Percentiles rank a stretch among this genome's conserved stretches.
Evolutionary conservation across 2,329 filamentous ascomycete genomes (phyloP).

Genomic region (Microcera coccophila): DNA sequence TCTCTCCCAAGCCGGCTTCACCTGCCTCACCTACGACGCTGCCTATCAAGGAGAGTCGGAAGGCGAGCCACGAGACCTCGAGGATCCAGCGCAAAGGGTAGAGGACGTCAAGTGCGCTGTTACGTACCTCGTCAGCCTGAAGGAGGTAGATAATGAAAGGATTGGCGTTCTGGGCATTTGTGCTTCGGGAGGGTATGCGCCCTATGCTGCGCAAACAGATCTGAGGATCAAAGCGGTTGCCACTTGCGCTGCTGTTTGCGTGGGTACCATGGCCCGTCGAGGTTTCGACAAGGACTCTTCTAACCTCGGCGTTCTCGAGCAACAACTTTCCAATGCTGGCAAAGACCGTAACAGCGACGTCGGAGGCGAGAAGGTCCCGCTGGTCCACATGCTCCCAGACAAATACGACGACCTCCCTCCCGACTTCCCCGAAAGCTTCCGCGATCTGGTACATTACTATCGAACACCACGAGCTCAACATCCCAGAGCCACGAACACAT

Average conservation of each 20-base stretch:
- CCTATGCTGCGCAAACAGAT: conserved; percentile 31
- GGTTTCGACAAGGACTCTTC: conserved; percentile 7
- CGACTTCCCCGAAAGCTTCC: conserved; percentile 6
- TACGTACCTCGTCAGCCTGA: conserved; percentile 26
- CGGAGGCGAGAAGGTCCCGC: background rate
- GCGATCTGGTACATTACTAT: conserved; percentile 10
- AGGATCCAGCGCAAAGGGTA: conserved; percentile 32
- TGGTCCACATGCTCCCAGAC: conserved; percentile 4
- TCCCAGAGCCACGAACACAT: conserved; percentile 1
- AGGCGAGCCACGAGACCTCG: conserved; percentile 33
- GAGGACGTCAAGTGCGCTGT: conserved; percentile 33
- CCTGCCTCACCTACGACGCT: conserved; percentile 6
- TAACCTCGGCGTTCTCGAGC: conserved; percentile 1
- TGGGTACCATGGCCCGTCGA: conserved; percentile 27
- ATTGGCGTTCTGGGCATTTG: conserved; percentile 35
- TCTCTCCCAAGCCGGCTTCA: conserved; percentile 3
- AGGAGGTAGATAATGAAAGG: conserved; percentile 21
- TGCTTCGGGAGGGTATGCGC: conserved; percentile 34
- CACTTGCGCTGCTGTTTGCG: conserved; percentile 26
- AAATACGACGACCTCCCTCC: conserved; percentile 2
- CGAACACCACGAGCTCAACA: conserved; percentile 10
- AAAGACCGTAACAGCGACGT: conserved; percentile 5
- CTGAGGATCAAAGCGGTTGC: conserved; percentile 37
- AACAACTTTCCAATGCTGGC: conserved; percentile 6
- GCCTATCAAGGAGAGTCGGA: conserved; percentile 34